Evolutionary conservation across 2,329 filamentous ascomycete species (phyloP).

Genomic region (Pseudocercospora vitis): DNA sequence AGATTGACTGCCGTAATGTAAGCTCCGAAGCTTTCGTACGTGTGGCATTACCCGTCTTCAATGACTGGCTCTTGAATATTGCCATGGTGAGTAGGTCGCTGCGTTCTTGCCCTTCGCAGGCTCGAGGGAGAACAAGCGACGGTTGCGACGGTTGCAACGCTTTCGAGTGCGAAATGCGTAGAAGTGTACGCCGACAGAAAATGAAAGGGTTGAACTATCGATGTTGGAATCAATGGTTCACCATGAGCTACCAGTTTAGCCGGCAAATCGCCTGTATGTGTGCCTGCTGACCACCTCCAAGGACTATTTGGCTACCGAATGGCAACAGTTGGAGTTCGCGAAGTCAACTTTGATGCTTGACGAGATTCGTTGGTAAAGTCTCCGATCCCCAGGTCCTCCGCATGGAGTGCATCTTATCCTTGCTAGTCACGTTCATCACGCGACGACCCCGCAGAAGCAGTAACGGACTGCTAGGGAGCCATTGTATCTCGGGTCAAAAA

Average conservation of each 20-base stretch:
- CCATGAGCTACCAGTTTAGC: slow-evolving; percentile 5
- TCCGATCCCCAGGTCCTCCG: slow-evolving; percentile 1
- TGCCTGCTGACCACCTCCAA: slow-evolving; percentile 1
- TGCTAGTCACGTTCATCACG: slow-evolving; percentile 4
- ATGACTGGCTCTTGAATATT: slow-evolving; percentile 23
- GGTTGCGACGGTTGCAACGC: no score
- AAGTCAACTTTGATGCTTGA: background rate
- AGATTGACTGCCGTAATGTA: slow-evolving; percentile 24
- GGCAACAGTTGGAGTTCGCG: background rate
- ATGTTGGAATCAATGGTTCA: background rate
- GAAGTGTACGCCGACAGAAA: no score
- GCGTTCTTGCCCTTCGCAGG: no score
- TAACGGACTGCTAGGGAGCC: background rate
- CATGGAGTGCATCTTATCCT: slow-evolving; percentile 6
- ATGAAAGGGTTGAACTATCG: no score
- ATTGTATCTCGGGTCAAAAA: background rate
- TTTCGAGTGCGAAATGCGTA: no score
- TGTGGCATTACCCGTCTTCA: slow-evolving; percentile 22
- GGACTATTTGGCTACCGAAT: background rate
- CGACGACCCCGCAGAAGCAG: background rate
- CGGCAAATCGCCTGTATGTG: slow-evolving; percentile 2
- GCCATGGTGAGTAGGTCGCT: slow-evolving; percentile 18
- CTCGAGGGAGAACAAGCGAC: no score
- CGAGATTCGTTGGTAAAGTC: slow-evolving; percentile 1
- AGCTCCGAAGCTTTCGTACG: slow-evolving; percentile 26